Evolutionary conservation across 306 rosid genomes (phyloP).

Genomic region (Phaseolus lunatus): DNA sequence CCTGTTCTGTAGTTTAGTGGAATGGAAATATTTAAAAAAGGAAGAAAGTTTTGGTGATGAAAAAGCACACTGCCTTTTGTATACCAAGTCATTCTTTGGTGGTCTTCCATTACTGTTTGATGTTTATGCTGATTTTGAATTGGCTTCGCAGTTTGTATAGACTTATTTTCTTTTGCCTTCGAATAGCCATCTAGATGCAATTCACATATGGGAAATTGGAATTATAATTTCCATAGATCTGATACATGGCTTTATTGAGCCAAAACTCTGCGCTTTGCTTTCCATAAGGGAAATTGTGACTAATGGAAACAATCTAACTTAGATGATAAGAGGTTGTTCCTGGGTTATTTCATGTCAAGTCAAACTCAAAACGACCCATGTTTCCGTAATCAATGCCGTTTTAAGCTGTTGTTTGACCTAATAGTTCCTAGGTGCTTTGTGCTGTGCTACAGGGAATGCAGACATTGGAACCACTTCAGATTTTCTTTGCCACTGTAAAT

Average conservation of each 20-base stretch:
- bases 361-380: background rate
- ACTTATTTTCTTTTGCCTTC: conserved; percentile 33
- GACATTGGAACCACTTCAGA: too few relatives aligned
- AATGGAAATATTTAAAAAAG: background rate
- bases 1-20: conserved; percentile 42
- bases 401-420: too few relatives aligned
- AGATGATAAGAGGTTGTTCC: too few relatives aligned
- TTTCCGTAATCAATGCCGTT: background rate
- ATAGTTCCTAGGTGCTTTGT: too few relatives aligned
- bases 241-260: background rate
- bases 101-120: conserved; percentile 27
- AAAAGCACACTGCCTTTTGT: too few relatives aligned
- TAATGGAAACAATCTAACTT: background rate
- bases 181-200: background rate
- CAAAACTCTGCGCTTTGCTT: background rate
- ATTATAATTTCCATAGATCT: background rate
- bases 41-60: background rate
- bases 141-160: conserved; percentile 39
- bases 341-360: background rate
- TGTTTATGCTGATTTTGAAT: conserved; percentile 46
- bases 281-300: background rate
- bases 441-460: too few relatives aligned
- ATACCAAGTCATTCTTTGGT: too few relatives aligned
- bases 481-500: too few relatives aligned
- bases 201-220: background rate